Percentiles rank a stretch among this genome's conserved stretches.
Conservation (phyloP, 352 stramenopile genomes). For the Globisporangium canariense region DNA sequence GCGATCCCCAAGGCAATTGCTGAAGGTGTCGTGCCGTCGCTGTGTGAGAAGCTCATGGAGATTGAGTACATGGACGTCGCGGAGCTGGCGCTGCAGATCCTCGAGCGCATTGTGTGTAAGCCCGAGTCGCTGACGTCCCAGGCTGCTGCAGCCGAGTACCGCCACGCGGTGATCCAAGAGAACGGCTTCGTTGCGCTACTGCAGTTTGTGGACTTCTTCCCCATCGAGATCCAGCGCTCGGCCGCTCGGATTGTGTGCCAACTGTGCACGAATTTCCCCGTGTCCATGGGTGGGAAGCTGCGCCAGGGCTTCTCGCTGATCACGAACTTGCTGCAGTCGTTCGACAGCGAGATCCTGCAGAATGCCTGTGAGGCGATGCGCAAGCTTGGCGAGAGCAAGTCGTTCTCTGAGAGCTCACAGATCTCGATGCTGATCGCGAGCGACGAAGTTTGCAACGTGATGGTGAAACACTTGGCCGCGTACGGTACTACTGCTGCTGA, state of each 20-base stretch:
- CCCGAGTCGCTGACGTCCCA: slow-evolving; percentile 9
- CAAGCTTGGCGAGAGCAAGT: slow-evolving; percentile 41
- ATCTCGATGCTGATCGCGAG: slow-evolving; percentile 43
- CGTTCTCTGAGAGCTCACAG: slow-evolving; percentile 29
- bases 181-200: slow-evolving; percentile 68
- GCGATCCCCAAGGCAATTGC: slow-evolving; percentile 43
- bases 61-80: slow-evolving; percentile 86
- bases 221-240: slow-evolving; percentile 65
- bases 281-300: slow-evolving; percentile 27
- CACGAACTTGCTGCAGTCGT: slow-evolving; percentile 41
- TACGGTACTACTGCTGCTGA: slow-evolving; percentile 18
- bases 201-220: slow-evolving; percentile 83
- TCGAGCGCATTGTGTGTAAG: slow-evolving; percentile 55
- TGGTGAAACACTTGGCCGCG: slow-evolving; percentile 31
- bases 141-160: slow-evolving; percentile 27
- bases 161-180: slow-evolving; percentile 42
- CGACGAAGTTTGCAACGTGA: slow-evolving; percentile 32
- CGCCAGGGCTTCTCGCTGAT: slow-evolving; percentile 40
- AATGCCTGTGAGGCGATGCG: slow-evolving; percentile 49
- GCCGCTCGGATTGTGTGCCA: slow-evolving; percentile 50
- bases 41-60: slow-evolving; percentile 71
- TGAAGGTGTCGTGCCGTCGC: slow-evolving; percentile 41
- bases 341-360: slow-evolving; percentile 53
- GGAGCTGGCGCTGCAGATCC: slow-evolving; percentile 62
- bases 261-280: slow-evolving; percentile 44